Evolutionary conservation across 2,329 filamentous ascomycete species (phyloP).

Genomic region (Alternaria triticimaculans): DNA sequence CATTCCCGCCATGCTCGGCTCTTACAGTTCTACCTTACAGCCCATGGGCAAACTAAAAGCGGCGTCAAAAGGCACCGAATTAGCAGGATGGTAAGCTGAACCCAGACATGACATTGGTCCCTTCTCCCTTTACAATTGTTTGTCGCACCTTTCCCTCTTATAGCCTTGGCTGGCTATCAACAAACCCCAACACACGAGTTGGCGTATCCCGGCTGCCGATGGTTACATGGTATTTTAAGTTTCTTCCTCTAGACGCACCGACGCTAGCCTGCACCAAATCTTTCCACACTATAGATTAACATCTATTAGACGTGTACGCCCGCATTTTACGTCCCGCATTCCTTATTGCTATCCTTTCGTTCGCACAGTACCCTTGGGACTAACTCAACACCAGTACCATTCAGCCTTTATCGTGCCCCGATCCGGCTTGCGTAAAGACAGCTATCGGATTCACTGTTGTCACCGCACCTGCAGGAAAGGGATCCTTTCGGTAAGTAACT

Average conservation of each 20-base stretch:
- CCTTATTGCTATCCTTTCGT: not conserved
- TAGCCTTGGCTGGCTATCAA: constrained; percentile 30
- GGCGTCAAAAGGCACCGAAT: constrained; percentile 37
- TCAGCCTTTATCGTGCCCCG: constrained; percentile 41
- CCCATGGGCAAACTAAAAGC: constrained; percentile 34
- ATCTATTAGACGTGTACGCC: constrained; percentile 47
- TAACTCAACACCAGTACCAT: constrained; percentile 39
- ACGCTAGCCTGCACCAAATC: constrained; percentile 43
- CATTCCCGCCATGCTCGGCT: constrained; percentile 42
- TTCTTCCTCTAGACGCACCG: constrained; percentile 42
- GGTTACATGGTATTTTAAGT: constrained; percentile 40
- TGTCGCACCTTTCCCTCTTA: constrained; percentile 38
- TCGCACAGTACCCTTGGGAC: constrained; percentile 17
- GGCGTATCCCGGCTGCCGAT: constrained; percentile 44
- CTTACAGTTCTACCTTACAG: constrained; percentile 40
- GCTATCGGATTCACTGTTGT: constrained; percentile 42
- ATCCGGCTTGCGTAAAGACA: constrained; percentile 31
- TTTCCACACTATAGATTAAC: constrained; percentile 48
- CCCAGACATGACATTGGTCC: constrained; percentile 23
- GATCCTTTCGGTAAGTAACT: constrained; percentile 42
- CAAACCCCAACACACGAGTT: constrained; percentile 39
- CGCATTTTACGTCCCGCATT: constrained; percentile 21
- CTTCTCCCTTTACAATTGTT: not conserved
- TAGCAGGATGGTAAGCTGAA: constrained; percentile 50
- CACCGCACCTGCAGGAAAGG: constrained; percentile 34